Evolutionary conservation across 2,329 filamentous ascomycete species (phyloP).

Genomic region (Paraphaeosphaeria sporulosa): DNA sequence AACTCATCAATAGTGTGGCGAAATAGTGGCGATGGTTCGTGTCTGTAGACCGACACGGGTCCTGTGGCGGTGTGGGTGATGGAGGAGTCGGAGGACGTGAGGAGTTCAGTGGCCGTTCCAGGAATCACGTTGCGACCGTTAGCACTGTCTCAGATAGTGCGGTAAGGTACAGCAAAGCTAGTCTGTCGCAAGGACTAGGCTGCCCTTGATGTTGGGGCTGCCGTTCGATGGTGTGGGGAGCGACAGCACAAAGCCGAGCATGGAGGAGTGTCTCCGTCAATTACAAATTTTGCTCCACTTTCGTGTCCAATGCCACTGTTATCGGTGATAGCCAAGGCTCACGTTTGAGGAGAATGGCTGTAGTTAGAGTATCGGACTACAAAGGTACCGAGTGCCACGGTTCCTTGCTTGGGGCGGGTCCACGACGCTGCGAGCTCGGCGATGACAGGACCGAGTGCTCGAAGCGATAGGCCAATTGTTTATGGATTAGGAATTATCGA

Average conservation of each 20-base stretch:
- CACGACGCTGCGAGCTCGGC: conserved; percentile 26
- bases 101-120: conserved; percentile 17
- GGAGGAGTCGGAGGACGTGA: conserved; percentile 9
- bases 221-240: conserved; percentile 26
- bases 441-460: conserved; percentile 24
- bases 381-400: conserved; percentile 29
- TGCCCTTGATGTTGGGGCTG: conserved; percentile 5
- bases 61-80: conserved; percentile 18
- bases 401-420: conserved; percentile 36
- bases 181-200: conserved; percentile 17
- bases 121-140: conserved; percentile 22
- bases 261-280: conserved; percentile 14
- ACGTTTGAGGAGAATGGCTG: conserved; percentile 27
- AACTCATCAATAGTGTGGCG: conserved; percentile 44
- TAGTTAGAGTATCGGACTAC: conserved; percentile 25
- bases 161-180: conserved; percentile 15
- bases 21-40: conserved; percentile 41
- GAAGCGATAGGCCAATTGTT: conserved; percentile 23
- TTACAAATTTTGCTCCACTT: conserved; percentile 28
- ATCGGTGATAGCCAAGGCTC: conserved; percentile 20
- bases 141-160: conserved; percentile 26
- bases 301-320: conserved; percentile 21
- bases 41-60: conserved; percentile 45
- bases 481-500: conserved; percentile 35
- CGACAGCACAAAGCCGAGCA: conserved; percentile 16